Evolutionary conservation across 2,329 filamentous ascomycete genomes (phyloP).

Genomic region (Pyricularia pennisetigena): DNA sequence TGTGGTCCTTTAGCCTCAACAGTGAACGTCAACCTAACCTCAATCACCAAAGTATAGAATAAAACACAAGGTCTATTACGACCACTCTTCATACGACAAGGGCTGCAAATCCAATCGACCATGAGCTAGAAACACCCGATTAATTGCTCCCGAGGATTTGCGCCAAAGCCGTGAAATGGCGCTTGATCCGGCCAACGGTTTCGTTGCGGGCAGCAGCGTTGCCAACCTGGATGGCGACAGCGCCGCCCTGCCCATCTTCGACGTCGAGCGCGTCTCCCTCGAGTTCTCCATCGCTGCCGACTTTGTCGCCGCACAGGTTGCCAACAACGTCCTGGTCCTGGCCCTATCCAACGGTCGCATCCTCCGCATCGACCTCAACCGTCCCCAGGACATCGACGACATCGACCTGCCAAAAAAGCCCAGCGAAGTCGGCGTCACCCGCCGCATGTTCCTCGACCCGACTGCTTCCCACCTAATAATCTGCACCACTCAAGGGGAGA

Average conservation of each 20-base stretch:
- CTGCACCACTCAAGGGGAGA: constrained; percentile 84
- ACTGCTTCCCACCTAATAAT: constrained; percentile 91
- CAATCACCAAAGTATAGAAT: neutral
- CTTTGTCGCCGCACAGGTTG: constrained; percentile 92
- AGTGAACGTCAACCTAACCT: neutral
- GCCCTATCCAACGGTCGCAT: constrained; percentile 89
- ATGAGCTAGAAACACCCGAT: neutral
- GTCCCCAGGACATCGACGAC: constrained; percentile 92
- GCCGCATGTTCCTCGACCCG: constrained; percentile 93
- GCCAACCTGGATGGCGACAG: constrained; percentile 34
- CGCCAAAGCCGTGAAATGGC: constrained; percentile 41
- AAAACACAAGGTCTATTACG: neutral
- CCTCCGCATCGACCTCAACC: constrained; percentile 86
- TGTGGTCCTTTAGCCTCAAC: neutral
- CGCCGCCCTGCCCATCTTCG: constrained; percentile 73
- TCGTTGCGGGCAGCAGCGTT: constrained; percentile 24
- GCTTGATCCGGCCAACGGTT: constrained; percentile 62
- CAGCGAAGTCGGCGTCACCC: constrained; percentile 83
- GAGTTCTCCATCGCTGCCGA: constrained; percentile 91
- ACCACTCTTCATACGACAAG: neutral
- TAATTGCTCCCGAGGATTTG: constrained; percentile 16
- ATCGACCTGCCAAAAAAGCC: constrained; percentile 94
- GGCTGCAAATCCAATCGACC: neutral
- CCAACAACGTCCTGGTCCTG: constrained; percentile 91
- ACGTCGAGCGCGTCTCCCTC: constrained; percentile 83